Percentiles rank a stretch among this genome's conserved stretches.
Conservation (phyloP, 768 basidiomycete genomes). For the Agrocybe chaxingu region DNA sequence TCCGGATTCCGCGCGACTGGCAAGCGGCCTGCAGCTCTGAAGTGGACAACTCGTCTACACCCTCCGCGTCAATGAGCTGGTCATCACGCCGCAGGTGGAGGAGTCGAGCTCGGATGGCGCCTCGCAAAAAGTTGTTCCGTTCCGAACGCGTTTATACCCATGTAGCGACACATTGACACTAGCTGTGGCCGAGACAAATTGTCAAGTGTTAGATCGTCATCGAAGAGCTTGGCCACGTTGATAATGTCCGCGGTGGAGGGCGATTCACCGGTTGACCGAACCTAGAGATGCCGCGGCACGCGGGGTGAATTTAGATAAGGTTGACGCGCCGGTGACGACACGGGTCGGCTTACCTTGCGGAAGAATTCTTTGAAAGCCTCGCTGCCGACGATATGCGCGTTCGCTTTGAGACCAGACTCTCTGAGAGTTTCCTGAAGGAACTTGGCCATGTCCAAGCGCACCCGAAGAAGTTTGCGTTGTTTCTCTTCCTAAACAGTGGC, state of each 20-base stretch:
- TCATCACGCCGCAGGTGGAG: slow-evolving; percentile 87
- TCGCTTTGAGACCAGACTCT: slow-evolving; percentile 90
- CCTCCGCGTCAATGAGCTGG: slow-evolving; percentile 87
- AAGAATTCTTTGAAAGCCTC: slow-evolving; percentile 99
- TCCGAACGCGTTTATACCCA: slow-evolving; percentile 97
- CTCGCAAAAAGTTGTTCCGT: slow-evolving; percentile 98
- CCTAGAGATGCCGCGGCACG: slow-evolving; percentile 33
- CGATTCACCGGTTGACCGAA: slow-evolving; percentile 92
- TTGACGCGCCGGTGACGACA: not conserved
- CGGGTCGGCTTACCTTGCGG: slow-evolving; percentile 65
- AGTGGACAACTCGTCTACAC: slow-evolving; percentile 86
- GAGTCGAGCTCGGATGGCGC: slow-evolving; percentile 81
- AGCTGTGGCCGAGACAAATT: slow-evolving; percentile 98
- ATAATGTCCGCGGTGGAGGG: slow-evolving; percentile 88
- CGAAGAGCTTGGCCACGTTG: slow-evolving; percentile 94
- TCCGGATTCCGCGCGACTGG: slow-evolving; percentile 91
- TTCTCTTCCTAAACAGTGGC: slow-evolving; percentile 83
- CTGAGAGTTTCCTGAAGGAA: slow-evolving; percentile 97
- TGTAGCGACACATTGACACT: slow-evolving; percentile 95
- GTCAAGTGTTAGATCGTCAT: slow-evolving; percentile 96
- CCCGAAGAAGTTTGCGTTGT: slow-evolving; percentile 90
- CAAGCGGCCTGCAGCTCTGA: slow-evolving; percentile 91
- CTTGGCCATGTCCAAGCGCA: slow-evolving; percentile 97
- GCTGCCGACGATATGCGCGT: slow-evolving; percentile 87
- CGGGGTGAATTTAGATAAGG: not conserved